Percentiles rank a stretch among this genome's conserved stretches.
Evolutionary conservation across 306 rosid species (phyloP).

Genomic region (Ormosia semicastrata): DNA sequence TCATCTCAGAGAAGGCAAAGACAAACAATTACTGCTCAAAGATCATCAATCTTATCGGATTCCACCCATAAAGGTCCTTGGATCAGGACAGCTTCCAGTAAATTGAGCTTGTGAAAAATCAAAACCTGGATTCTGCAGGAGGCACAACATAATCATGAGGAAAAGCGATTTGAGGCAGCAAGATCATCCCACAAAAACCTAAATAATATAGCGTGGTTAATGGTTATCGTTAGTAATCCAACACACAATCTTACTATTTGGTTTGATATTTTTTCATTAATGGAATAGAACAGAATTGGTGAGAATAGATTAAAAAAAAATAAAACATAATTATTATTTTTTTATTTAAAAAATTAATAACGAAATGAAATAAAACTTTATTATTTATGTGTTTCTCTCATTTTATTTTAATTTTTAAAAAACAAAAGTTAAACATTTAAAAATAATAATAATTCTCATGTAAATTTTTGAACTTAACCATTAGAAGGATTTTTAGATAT

Average conservation of each 20-base stretch:
- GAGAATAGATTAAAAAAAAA: too few species aligned
- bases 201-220: not conserved
- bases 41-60: constrained; percentile 60
- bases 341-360: too few species aligned
- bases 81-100: constrained; percentile 89
- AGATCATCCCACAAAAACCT: not conserved
- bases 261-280: too few species aligned
- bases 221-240: not conserved
- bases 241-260: not conserved
- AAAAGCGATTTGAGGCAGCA: not conserved
- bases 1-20: constrained; percentile 29
- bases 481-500: too few species aligned
- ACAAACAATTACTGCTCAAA: constrained; percentile 24
- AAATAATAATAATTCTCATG: too few species aligned
- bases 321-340: too few species aligned
- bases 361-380: too few species aligned
- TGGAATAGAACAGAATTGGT: too few species aligned
- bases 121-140: constrained; percentile 90
- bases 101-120: constrained; percentile 99
- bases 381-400: too few species aligned
- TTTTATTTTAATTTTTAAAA: too few species aligned
- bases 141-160: constrained; percentile 19
- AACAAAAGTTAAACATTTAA: too few species aligned
- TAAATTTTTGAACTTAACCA: too few species aligned
- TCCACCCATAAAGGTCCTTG: constrained; percentile 96